These are phyloP conservation scores for Anisogramma anomala DNA, from an alignment of 2,329 filamentous ascomycete species.

Conservation along the genomic window DNA sequence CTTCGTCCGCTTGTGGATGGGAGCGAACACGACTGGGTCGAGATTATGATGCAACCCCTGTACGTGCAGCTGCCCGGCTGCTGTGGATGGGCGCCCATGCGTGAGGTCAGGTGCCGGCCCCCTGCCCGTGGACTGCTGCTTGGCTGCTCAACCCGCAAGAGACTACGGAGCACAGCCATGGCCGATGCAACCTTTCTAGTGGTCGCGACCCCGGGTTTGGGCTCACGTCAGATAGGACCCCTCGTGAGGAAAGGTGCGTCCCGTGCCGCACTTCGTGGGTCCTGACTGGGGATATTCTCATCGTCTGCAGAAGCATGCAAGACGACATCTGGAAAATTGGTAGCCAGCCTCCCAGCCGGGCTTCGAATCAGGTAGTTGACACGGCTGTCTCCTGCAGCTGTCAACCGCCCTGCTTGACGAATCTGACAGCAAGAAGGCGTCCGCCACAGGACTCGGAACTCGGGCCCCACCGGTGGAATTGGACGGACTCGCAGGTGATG, in stretches of 20 bases:
- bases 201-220: background rate
- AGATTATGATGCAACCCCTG: slow-evolving; percentile 7
- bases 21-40: slow-evolving; percentile 3
- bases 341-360: too few species aligned
- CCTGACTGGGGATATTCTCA: background rate
- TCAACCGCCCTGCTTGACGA: background rate
- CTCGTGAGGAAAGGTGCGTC: slow-evolving; percentile 6
- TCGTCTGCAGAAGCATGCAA: too few species aligned
- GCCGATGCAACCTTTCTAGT: background rate
- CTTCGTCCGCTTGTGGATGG: background rate
- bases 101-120: slow-evolving; percentile 9
- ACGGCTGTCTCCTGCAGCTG: slow-evolving; percentile 1
- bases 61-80: slow-evolving; percentile 7
- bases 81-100: slow-evolving; percentile 1
- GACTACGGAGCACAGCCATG: slow-evolving; percentile 1
- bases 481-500: background rate
- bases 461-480: background rate
- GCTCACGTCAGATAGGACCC: slow-evolving; percentile 13
- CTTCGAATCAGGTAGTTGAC: too few species aligned
- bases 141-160: too few species aligned
- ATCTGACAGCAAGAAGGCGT: slow-evolving; percentile 2
- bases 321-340: too few species aligned
- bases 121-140: background rate
- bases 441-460: background rate
- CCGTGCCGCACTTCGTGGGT: slow-evolving; percentile 6